phyloP scores from a whole-genome alignment of 73 alveolate species.

The Uronychia setigera region DNA sequence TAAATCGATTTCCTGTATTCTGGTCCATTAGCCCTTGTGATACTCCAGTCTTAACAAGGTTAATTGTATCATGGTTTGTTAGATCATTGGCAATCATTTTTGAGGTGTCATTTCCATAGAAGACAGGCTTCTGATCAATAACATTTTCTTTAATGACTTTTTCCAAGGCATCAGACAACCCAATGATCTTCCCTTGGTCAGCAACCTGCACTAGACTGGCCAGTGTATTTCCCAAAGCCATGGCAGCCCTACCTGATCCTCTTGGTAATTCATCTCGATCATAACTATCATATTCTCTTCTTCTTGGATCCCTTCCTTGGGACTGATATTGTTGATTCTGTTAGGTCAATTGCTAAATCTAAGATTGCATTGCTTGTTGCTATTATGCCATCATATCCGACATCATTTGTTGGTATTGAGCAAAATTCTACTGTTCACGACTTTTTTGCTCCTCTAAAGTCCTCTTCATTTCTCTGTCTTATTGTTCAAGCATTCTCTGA shows the following conservation, averaged over 20 bases:
- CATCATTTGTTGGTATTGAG: not conserved
- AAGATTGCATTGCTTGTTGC: no score
- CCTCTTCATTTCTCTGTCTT: not conserved
- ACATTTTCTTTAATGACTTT: constrained; percentile 14
- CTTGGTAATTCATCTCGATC: not conserved
- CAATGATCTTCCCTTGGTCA: constrained; percentile 17
- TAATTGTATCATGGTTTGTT: not conserved
- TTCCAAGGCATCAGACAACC: constrained; percentile 31
- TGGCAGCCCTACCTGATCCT: not conserved
- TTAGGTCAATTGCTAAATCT: no score
- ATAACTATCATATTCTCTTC: not conserved
- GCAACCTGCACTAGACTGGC: not conserved
- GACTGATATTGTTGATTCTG: not conserved
- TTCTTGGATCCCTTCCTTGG: not conserved
- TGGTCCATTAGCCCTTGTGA: not conserved
- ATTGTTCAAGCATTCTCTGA: not conserved
- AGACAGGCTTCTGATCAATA: not conserved
- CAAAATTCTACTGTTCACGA: not conserved
- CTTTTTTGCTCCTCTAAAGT: not conserved
- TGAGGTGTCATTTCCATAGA: not conserved
- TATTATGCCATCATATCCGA: not conserved
- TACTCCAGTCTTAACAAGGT: not conserved
- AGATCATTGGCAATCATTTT: not conserved
- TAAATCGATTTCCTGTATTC: not conserved
- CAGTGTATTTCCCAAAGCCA: not conserved